Evolutionary conservation across 2,329 filamentous ascomycete species (phyloP).

Genomic region (Venturia pyrina): DNA sequence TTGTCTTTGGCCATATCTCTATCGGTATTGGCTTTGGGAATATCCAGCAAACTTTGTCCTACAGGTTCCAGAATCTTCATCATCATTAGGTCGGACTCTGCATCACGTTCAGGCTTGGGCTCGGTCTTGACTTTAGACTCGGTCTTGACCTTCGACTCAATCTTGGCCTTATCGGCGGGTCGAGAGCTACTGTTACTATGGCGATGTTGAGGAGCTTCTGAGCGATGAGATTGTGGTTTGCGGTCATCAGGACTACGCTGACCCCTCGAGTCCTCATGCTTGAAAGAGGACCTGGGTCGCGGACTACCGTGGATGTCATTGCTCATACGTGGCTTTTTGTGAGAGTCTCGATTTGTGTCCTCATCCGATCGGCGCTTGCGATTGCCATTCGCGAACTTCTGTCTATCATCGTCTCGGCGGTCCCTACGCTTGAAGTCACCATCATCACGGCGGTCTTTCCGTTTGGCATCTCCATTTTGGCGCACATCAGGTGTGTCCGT

Average conservation of each 20-base stretch:
- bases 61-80: background rate
- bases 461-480: constrained; percentile 20
- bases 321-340: constrained; percentile 4
- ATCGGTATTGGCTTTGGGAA: background rate
- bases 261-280: constrained; percentile 3
- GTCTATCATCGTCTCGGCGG: constrained; percentile 12
- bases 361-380: constrained; percentile 5
- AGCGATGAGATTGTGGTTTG: constrained; percentile 2
- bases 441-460: constrained; percentile 1
- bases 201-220: constrained; percentile 2
- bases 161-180: background rate
- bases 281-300: background rate
- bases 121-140: background rate
- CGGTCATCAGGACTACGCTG: constrained; percentile 5
- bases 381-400: constrained; percentile 1
- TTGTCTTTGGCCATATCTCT: constrained; percentile 7
- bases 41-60: background rate
- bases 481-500: constrained; percentile 36
- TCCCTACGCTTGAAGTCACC: constrained; percentile 1
- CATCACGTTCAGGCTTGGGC: background rate
- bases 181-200: background rate
- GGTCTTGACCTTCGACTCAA: background rate
- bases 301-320: constrained; percentile 2
- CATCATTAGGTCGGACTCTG: background rate
- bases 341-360: background rate